Conservation (phyloP, 345 rosid genomes). For the Gynandropsis gynandra region DNA sequence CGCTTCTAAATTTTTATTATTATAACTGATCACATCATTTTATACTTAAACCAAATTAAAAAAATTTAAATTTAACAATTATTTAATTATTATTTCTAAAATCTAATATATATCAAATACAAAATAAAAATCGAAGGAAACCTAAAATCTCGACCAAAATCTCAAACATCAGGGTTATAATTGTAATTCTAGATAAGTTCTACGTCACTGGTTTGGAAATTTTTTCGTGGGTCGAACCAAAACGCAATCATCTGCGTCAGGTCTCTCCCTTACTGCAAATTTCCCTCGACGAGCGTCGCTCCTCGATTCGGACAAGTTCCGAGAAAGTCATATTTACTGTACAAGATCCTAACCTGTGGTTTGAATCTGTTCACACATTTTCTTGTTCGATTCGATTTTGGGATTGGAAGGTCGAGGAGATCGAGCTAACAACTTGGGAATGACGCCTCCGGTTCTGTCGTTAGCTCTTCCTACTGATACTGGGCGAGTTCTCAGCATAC, state of each 20-base stretch:
- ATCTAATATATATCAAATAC: too few relatives aligned
- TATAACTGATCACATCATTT: too few relatives aligned
- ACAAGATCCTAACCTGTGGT: not conserved
- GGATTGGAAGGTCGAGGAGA: conserved; percentile 28
- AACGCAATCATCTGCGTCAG: conserved; percentile 16
- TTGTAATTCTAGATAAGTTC: too few relatives aligned
- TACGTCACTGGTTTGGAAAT: not conserved
- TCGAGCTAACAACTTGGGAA: conserved; percentile 31
- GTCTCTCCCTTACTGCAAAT: conserved; percentile 18
- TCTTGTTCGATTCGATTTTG: not conserved
- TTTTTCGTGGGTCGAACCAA: conserved; percentile 15
- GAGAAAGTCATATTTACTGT: conserved; percentile 4
- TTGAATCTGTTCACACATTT: not conserved
- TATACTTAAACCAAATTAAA: too few relatives aligned
- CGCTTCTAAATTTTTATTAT: too few relatives aligned
- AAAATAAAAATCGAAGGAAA: too few relatives aligned
- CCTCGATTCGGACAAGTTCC: conserved; percentile 14
- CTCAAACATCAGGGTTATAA: too few relatives aligned
- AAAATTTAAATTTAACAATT: too few relatives aligned
- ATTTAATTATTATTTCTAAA: too few relatives aligned
- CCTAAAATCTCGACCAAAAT: not conserved
- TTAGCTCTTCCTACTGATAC: conserved; percentile 86
- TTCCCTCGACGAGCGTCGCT: conserved; percentile 14
- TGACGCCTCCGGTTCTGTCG: conserved; percentile 85
- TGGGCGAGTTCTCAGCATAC: conserved; percentile 97